A percentile compares a stretch with the other conserved stretches of the same genome.
Conservation (phyloP, 495 filamentous ascomycete genomes). For the Bryoglossum gracile region DNA sequence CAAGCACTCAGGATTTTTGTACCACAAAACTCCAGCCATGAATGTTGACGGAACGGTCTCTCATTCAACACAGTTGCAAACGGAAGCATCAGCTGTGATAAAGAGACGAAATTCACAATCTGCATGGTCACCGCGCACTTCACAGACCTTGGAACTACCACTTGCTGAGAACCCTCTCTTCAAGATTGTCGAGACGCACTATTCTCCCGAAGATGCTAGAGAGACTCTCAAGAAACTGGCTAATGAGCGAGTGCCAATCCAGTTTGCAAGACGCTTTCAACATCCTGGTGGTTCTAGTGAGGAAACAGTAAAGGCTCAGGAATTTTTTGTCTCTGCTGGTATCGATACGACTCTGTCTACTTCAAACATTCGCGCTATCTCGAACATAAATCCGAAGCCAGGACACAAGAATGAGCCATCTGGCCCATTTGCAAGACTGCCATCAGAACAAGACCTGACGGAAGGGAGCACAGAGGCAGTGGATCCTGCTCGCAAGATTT, state of each 20-base stretch:
- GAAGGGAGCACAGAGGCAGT: conserved; percentile 10
- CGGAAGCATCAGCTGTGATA: conserved; percentile 35
- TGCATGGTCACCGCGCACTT: conserved; percentile 29
- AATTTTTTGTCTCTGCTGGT: conserved; percentile 3
- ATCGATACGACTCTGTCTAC: conserved; percentile 19
- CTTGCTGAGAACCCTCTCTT: conserved; percentile 33
- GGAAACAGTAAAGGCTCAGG: conserved; percentile 14
- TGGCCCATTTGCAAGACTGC: conserved; percentile 7
- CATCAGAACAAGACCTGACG: background rate
- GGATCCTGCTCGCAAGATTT: conserved; percentile 40
- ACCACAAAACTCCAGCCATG: background rate
- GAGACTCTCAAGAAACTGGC: conserved; percentile 32
- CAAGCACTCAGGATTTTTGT: conserved; percentile 41
- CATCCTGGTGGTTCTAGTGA: conserved; percentile 6
- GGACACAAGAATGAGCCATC: conserved; percentile 17
- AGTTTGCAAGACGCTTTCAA: conserved; percentile 1
- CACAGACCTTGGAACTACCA: conserved; percentile 17
- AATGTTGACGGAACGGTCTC: conserved; percentile 1
- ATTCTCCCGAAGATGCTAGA: conserved; percentile 31
- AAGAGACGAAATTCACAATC: conserved; percentile 35
- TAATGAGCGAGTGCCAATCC: conserved; percentile 10
- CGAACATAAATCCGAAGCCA: background rate
- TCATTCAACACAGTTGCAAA: conserved; percentile 36
- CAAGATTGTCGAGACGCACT: conserved; percentile 37
- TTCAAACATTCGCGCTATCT: background rate